Base-by-base conservation (phyloP, 148 eudicot genomes). In the Hydrangea macrophylla region DNA sequence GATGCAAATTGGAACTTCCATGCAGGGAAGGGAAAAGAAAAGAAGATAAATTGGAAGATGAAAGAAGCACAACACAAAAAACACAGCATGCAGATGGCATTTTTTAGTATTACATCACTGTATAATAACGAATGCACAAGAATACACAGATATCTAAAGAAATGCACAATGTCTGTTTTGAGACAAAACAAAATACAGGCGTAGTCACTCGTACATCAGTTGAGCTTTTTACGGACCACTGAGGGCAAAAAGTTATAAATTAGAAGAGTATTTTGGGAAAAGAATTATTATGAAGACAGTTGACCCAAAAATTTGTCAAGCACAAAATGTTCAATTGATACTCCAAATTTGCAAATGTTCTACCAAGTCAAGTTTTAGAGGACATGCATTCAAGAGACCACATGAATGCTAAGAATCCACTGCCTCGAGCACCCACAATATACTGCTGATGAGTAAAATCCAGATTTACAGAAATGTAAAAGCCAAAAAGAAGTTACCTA, bases 401-500 rank as follows among this genome's bases (percentile, higher is more conserved):
- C n/a, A n/a, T n/a, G n/a, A n/a, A n/a, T n/a, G n/a, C n/a, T n/a
- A n/a, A n/a, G n/a, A 48, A 48, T 22, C 53, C 2, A 15, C 22
- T 48, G 23, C 4, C 53, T 48, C 53, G 17, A 22, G 5, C 53
- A 17, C 17, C n/a, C 53, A 17, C n/a, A 48, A 24, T 24, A 37
- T 68, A 48, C 11, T 27, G 58, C 31, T 1, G n/a, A n/a, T 37
- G 55, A 35, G 35, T 27, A 36, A 39, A 44, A 25, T 39, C 24
- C n/a, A 42, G 23, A 25, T 50, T 59, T 50, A 58, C 53, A 35
- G 66, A 57, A 48, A 30, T n/a, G 55, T 33, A 60, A 64, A 70
- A 42, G 39, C 18, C 54, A 17, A 60, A 71, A 60, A n/a, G n/a
- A n/a, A n/a, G n/a, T 68, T 84, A 91, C 99, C 99, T 69, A 94